Evolutionary conservation across 345 rosid species (phyloP).

Genomic region (Carallia brachiata): DNA sequence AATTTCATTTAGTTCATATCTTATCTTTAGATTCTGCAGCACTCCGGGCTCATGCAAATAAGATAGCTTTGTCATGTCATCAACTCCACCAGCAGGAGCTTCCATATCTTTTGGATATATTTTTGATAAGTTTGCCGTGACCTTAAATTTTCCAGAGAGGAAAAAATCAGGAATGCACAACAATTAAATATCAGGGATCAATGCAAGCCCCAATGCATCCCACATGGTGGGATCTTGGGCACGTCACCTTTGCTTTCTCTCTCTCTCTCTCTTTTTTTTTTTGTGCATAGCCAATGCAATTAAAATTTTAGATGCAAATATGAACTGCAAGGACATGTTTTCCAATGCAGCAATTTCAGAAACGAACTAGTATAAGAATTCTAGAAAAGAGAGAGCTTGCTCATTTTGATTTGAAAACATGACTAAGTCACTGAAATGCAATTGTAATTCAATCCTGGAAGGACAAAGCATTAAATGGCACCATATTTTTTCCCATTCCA

Average conservation of each 20-base stretch:
- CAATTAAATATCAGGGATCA: background rate
- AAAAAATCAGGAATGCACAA: conserved; percentile 1
- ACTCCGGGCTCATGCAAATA: conserved; percentile 97
- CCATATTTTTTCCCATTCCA: background rate
- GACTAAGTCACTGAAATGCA: background rate
- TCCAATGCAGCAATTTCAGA: no score
- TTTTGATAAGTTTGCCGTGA: conserved; percentile 63
- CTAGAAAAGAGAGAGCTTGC: no score
- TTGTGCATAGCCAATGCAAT: no score
- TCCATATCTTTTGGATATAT: conserved; percentile 83
- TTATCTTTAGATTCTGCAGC: conserved; percentile 62
- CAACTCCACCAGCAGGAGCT: conserved; percentile 94
- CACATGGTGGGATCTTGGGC: background rate
- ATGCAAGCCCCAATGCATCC: background rate
- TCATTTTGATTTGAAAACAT: no score
- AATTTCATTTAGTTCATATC: conserved; percentile 94
- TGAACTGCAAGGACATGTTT: no score
- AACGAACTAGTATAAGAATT: no score
- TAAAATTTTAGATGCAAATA: no score
- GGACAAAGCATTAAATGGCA: background rate
- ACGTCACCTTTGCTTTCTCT: no score
- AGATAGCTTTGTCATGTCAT: conserved; percentile 96
- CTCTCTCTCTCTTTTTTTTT: no score
- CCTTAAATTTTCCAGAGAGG: conserved; percentile 31
- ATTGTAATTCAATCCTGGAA: background rate